Percentiles rank a stretch among this genome's conserved stretches.
Conservation (phyloP, 2,329 filamentous ascomycete species). For the Aulographum hederae region DNA sequence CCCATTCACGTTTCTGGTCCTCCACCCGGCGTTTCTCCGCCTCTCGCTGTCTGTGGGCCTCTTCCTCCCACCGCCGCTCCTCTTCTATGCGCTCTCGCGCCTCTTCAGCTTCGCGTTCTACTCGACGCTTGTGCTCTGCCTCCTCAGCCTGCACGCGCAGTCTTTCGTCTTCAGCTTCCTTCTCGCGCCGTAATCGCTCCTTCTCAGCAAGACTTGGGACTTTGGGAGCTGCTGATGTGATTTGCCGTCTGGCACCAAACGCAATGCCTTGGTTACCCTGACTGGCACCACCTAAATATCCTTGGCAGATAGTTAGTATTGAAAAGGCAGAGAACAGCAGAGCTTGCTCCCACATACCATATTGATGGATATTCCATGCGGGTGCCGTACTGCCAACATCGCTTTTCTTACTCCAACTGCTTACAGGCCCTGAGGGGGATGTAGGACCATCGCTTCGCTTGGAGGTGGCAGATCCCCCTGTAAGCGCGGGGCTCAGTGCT, state of each 20-base stretch:
- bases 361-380: conserved; percentile 97
- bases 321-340: not conserved
- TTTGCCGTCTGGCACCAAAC: conserved; percentile 82
- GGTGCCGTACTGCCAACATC: conserved; percentile 69
- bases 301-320: conserved; percentile 5
- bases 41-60: conserved; percentile 40
- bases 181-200: conserved; percentile 45
- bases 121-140: conserved; percentile 27
- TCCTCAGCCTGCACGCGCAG: conserved; percentile 32
- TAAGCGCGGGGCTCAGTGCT: conserved; percentile 26
- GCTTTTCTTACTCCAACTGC: conserved; percentile 75
- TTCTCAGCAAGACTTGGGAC: conserved; percentile 76
- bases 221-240: conserved; percentile 62
- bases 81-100: conserved; percentile 42
- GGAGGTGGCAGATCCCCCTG: conserved; percentile 39
- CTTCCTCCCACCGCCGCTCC: conserved; percentile 47
- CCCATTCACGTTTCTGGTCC: conserved; percentile 55
- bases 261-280: conserved; percentile 89
- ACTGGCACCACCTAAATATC: conserved; percentile 93
- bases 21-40: conserved; percentile 41
- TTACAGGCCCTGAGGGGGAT: conserved; percentile 38
- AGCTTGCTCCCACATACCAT: conserved; percentile 26
- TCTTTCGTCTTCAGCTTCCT: conserved; percentile 35
- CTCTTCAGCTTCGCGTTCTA: conserved; percentile 41
- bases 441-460: conserved; percentile 29